These are phyloP conservation scores for Cystobasidiaceae sp. DNA, from an alignment of 1,284 basidiomycete species.

Conservation along the genomic window DNA sequence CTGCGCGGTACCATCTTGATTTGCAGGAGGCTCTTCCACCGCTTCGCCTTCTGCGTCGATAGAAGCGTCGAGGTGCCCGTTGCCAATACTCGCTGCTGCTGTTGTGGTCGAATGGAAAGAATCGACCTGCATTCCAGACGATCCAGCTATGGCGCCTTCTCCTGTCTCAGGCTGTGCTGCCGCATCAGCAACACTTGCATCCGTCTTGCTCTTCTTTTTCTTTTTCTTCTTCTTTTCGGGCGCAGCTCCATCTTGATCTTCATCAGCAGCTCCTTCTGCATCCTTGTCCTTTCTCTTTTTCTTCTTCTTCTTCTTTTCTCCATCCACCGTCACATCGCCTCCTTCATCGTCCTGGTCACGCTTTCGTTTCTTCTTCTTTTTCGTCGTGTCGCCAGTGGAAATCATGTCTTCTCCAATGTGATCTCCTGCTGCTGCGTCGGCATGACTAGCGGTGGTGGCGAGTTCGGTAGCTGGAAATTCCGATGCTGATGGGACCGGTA, in stretches of 20 bases:
- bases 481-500: too few relatives aligned
- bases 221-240: conserved; percentile 1
- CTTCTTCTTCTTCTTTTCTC: conserved; percentile 34
- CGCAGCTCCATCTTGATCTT: background rate
- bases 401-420: background rate
- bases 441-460: background rate
- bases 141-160: background rate
- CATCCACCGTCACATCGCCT: background rate
- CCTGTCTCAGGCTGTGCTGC: background rate
- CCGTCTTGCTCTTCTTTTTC: background rate
- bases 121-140: too few relatives aligned
- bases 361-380: conserved; percentile 15
- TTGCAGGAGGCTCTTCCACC: conserved; percentile 5
- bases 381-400: background rate
- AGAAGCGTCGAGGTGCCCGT: too few relatives aligned
- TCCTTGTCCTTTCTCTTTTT: conserved; percentile 34
- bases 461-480: background rate
- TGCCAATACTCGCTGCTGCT: background rate
- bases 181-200: background rate
- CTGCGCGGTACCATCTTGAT: conserved; percentile 29
- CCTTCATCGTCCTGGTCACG: background rate
- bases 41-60: background rate
- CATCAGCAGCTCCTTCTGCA: background rate
- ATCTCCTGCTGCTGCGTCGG: too few relatives aligned
- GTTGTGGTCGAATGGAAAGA: too few relatives aligned